These are phyloP conservation scores for Cystobasidium sp. DNA, from an alignment of 1,284 basidiomycete genomes.

Conservation along the genomic window DNA sequence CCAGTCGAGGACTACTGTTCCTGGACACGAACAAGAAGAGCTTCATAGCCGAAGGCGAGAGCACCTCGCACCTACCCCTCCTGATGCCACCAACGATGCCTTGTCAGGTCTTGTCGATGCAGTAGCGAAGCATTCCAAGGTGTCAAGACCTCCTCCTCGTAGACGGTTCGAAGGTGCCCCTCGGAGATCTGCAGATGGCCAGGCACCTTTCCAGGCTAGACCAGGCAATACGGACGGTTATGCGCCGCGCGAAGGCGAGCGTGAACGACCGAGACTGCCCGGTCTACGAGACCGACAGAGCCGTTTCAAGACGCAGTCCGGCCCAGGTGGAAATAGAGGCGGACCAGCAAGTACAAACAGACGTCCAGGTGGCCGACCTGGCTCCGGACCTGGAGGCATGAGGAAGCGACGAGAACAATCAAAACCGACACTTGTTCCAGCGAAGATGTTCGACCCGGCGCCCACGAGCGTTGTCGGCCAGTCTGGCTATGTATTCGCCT, in stretches of 20 bases:
- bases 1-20: constrained; percentile 6
- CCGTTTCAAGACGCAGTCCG: constrained; percentile 1
- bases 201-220: background rate
- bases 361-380: background rate
- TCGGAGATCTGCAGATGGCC: background rate
- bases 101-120: constrained; percentile 18
- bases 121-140: constrained; percentile 9
- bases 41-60: constrained; percentile 26
- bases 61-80: constrained; percentile 28
- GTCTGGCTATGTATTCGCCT: background rate
- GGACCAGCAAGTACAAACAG: background rate
- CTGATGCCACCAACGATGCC: constrained; percentile 15
- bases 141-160: constrained; percentile 13
- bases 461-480: background rate
- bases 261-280: background rate
- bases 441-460: background rate
- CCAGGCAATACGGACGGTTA: background rate
- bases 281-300: constrained; percentile 16
- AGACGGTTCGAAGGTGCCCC: background rate
- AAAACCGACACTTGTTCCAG: background rate
- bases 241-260: background rate
- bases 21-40: constrained; percentile 19
- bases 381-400: background rate
- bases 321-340: constrained; percentile 14
- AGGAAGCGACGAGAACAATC: background rate